Evolutionary conservation across 257 asterid species (phyloP).

Genomic region (Capsicum baccatum): DNA sequence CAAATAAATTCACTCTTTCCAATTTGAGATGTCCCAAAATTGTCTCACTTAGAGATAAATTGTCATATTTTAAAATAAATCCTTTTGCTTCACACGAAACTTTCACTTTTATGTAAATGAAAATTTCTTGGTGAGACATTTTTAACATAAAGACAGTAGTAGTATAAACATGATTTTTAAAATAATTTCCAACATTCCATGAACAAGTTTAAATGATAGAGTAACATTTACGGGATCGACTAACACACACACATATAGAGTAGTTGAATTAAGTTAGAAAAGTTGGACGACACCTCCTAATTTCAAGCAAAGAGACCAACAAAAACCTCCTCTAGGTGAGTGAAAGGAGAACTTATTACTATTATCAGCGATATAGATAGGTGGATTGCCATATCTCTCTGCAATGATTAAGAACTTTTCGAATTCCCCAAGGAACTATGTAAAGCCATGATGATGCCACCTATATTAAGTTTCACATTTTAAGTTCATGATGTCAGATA

Average conservation of each 20-base stretch:
- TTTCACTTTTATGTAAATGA: not conserved
- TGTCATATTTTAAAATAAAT: not conserved
- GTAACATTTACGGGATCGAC: not conserved
- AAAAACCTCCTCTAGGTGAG: not conserved
- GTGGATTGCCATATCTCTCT: conserved; percentile 36
- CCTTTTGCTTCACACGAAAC: not conserved
- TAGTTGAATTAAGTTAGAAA: not conserved
- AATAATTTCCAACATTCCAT: not conserved
- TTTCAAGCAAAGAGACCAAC: not conserved
- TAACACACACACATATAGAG: not conserved
- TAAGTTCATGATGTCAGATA: not conserved
- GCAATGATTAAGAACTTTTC: no score
- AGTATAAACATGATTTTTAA: not conserved
- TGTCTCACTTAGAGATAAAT: not conserved
- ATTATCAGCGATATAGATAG: conserved; percentile 52
- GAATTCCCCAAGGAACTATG: no score
- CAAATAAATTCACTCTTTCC: not conserved
- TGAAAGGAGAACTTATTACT: conserved; percentile 36
- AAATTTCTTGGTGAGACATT: not conserved
- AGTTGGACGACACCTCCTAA: not conserved
- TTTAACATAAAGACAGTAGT: not conserved
- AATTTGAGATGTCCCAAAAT: not conserved
- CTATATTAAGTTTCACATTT: no score
- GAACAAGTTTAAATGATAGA: not conserved
- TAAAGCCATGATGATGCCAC: no score